Percentiles rank a stretch among this genome's conserved stretches.
These are phyloP conservation scores for Akebia trifoliata DNA, from an alignment of 164 flowering plant species.

Conservation along the genomic window DNA sequence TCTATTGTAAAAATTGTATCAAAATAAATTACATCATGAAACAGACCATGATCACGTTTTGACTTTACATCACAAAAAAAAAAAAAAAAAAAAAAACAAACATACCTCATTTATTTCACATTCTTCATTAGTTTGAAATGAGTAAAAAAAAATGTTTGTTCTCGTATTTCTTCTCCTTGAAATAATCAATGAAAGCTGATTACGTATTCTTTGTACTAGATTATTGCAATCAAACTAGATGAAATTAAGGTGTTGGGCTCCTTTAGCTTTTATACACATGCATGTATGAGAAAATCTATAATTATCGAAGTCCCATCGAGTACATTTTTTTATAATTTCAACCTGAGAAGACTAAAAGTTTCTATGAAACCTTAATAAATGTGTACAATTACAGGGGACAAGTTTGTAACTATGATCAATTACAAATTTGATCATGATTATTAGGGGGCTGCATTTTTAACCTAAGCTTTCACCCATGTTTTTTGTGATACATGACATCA, in stretches of 20 bases:
- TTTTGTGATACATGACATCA: no score
- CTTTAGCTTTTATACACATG: neutral
- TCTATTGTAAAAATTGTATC: no score
- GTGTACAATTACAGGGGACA: neutral
- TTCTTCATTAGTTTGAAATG: neutral
- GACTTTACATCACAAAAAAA: neutral
- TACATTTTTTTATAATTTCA: neutral
- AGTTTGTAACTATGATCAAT: neutral
- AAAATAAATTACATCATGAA: neutral
- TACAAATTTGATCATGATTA: no score
- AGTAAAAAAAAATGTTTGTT: conserved; percentile 6
- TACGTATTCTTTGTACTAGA: neutral
- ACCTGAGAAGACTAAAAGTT: neutral
- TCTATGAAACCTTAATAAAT: conserved; percentile 1
- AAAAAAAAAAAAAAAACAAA: no score
- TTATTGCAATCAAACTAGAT: neutral
- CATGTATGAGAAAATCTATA: neutral
- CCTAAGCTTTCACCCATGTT: no score
- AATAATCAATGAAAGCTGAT: neutral
- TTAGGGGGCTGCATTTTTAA: no score
- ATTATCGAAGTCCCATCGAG: neutral
- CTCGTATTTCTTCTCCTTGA: neutral
- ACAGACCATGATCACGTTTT: neutral
- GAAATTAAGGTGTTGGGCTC: neutral
- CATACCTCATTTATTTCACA: neutral